phyloP scores from a whole-genome alignment of 805 yeast genomes.

The Ogataea dorogensis region DNA sequence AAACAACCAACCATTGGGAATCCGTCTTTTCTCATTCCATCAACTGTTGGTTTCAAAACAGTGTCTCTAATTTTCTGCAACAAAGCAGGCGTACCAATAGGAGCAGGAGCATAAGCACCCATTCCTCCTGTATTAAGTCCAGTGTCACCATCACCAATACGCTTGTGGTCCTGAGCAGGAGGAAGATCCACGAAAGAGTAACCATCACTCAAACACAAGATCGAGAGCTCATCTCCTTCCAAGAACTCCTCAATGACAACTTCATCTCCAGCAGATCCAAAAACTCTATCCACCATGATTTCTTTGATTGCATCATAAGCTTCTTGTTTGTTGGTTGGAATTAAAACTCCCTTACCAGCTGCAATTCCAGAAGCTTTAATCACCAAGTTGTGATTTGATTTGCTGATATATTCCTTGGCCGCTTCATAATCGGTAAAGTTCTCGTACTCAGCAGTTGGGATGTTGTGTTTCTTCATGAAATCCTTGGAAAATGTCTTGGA shows the following conservation, averaged over 20 bases:
- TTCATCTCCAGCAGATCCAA: conserved; percentile 92
- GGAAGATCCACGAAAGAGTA: conserved; percentile 89
- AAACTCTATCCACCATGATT: conserved; percentile 85
- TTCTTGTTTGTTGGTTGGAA: conserved; percentile 81
- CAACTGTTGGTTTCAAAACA: conserved; percentile 88
- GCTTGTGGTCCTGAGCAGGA: conserved; percentile 97
- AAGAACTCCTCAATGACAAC: conserved; percentile 94
- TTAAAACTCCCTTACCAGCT: conserved; percentile 97
- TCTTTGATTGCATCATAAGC: conserved; percentile 80
- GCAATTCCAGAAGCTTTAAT: conserved; percentile 98
- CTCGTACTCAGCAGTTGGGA: conserved; percentile 91
- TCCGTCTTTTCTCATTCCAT: conserved; percentile 95
- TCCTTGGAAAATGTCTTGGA: conserved; percentile 92
- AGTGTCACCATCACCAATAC: conserved; percentile 87
- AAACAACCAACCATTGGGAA: conserved; percentile 93
- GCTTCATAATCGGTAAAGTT: conserved; percentile 75
- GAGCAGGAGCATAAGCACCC: conserved; percentile 99
- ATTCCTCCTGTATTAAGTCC: conserved; percentile 99
- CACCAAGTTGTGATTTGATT: conserved; percentile 73
- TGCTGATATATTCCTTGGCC: conserved; percentile 69
- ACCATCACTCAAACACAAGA: conserved; percentile 90
- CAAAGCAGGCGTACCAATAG: conserved; percentile 79
- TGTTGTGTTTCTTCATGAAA: conserved; percentile 87
- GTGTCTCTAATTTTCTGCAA: conserved; percentile 65
- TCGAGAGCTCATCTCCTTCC: conserved; percentile 95